A percentile compares a stretch with the other conserved stretches of the same genome.
These are phyloP conservation scores for Gynandropsis gynandra DNA, from an alignment of 345 rosid genomes.

Conservation along the genomic window DNA sequence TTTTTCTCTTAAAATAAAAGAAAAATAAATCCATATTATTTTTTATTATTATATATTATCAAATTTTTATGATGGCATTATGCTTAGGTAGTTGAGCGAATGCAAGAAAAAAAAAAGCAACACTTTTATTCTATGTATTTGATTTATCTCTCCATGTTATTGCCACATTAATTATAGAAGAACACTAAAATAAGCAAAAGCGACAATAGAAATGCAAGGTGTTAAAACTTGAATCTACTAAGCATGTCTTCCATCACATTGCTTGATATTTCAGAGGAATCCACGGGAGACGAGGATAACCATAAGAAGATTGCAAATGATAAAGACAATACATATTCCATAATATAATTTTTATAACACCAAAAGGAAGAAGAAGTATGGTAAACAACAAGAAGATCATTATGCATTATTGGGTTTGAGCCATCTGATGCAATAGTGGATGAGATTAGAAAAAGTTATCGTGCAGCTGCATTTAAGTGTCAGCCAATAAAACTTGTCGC, in stretches of 20 bases:
- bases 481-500: conserved; percentile 76
- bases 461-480: conserved; percentile 67
- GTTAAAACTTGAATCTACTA: conserved; percentile 58
- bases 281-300: conserved; percentile 22
- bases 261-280: conserved; percentile 46
- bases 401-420: conserved; percentile 67
- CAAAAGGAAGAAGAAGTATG: conserved; percentile 51
- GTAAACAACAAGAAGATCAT: conserved; percentile 60
- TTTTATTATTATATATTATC: too few species aligned
- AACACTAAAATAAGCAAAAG: too few species aligned
- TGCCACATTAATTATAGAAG: too few species aligned
- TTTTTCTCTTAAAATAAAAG: too few species aligned
- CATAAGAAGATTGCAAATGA: conserved; percentile 39
- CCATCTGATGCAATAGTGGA: conserved; percentile 73
- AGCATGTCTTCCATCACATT: conserved; percentile 65
- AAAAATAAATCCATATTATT: too few species aligned
- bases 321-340: conserved; percentile 41
- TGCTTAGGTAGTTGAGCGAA: too few species aligned
- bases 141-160: too few species aligned
- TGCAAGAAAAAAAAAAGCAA: too few species aligned
- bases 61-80: too few species aligned
- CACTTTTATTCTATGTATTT: too few species aligned
- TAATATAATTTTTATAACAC: conserved; percentile 45
- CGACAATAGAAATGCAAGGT: too few species aligned
- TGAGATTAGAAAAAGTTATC: conserved; percentile 60